Conservation (phyloP, 805 yeast species). For the Lachancea mirantina region DNA sequence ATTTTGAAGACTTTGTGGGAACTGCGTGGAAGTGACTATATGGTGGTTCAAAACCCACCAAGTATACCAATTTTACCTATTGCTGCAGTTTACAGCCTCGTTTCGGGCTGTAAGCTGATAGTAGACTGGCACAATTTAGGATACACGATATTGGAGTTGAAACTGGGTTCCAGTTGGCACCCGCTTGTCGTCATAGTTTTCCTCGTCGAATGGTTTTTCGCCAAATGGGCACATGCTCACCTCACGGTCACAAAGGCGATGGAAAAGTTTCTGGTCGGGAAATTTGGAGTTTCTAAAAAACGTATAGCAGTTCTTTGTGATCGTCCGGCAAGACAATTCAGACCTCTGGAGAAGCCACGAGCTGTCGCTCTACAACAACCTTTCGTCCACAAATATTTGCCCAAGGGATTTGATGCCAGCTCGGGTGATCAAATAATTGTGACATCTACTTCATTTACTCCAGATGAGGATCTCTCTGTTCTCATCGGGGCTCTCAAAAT, state of each 20-base stretch:
- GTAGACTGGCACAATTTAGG: conserved; percentile 98
- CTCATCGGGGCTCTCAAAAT: conserved; percentile 59
- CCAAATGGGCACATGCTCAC: conserved; percentile 60
- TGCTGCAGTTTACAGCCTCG: conserved; percentile 45
- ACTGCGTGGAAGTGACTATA: conserved; percentile 55
- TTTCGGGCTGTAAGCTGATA: conserved; percentile 54
- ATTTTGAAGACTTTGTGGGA: conserved; percentile 44
- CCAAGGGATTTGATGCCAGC: conserved; percentile 28
- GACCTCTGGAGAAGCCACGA: conserved; percentile 36
- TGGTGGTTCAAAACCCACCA: conserved; percentile 89
- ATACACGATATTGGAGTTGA: conserved; percentile 68
- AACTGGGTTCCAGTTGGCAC: conserved; percentile 45
- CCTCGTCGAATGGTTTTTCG: conserved; percentile 56
- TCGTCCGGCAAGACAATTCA: conserved; percentile 68
- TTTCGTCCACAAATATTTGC: conserved; percentile 33
- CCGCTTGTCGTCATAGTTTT: conserved; percentile 56
- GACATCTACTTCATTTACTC: conserved; percentile 89
- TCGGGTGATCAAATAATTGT: conserved; percentile 57
- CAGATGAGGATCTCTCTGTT: conserved; percentile 81
- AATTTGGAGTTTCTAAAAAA: conserved; percentile 45
- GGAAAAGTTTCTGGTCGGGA: conserved; percentile 50
- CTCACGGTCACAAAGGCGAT: conserved; percentile 74
- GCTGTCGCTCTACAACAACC: conserved; percentile 12
- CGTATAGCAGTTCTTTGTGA: conserved; percentile 69
- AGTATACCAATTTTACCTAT: conserved; percentile 73